Evolutionary conservation across 257 asterid genomes (phyloP).

Genomic region (Ajuga chamaepitys): DNA sequence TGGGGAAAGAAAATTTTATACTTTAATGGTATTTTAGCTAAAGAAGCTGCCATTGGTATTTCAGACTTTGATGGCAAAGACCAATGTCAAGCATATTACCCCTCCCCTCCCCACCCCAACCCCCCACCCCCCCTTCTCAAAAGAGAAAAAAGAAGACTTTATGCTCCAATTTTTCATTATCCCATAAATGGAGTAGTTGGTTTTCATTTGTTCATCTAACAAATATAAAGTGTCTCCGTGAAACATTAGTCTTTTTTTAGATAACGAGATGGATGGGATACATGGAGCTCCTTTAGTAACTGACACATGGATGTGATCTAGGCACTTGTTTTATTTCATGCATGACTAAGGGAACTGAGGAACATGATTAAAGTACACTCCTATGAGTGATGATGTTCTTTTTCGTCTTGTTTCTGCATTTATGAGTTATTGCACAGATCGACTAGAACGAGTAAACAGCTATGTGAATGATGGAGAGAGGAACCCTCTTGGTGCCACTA

Average conservation of each 20-base stretch:
- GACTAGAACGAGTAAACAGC: conserved; percentile 62
- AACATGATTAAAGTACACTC: neutral
- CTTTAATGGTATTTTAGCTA: neutral
- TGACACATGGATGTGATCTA: neutral
- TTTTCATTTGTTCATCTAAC: neutral
- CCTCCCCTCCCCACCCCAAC: too few relatives aligned
- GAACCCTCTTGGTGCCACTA: conserved; percentile 38
- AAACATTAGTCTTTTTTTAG: neutral
- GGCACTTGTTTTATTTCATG: neutral
- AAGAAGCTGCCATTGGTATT: neutral
- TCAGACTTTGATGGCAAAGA: neutral
- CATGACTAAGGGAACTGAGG: neutral
- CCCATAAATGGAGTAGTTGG: neutral
- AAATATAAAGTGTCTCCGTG: neutral
- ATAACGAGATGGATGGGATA: neutral
- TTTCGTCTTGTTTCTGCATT: conserved; percentile 8
- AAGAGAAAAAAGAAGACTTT: too few relatives aligned
- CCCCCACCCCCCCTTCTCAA: too few relatives aligned
- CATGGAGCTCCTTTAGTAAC: neutral
- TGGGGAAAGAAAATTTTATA: neutral
- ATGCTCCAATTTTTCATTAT: neutral
- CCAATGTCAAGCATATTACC: neutral
- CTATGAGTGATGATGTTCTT: neutral
- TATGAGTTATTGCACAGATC: conserved; percentile 40
- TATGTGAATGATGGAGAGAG: conserved; percentile 62